These are phyloP conservation scores for Spathaspora sp. DNA, from an alignment of 805 yeast species.

Conservation along the genomic window DNA sequence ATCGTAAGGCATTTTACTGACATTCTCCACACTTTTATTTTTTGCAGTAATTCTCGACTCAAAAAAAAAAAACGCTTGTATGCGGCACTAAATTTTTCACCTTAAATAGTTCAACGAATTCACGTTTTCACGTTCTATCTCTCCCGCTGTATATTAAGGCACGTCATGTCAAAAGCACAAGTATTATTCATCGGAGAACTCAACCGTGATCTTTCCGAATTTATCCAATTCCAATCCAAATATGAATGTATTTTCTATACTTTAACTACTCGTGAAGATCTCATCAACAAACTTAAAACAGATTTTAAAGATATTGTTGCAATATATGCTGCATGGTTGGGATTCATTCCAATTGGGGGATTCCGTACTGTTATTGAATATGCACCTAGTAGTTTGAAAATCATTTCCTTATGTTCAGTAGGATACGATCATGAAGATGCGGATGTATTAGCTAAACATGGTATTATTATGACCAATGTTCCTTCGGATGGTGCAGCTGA, in stretches of 20 bases:
- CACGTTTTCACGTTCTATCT: background rate
- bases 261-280: conserved; percentile 39
- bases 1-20: background rate
- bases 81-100: background rate
- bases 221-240: conserved; percentile 32
- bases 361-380: conserved; percentile 38
- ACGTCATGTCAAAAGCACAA: conserved; percentile 21
- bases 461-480: conserved; percentile 58
- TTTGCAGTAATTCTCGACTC: background rate
- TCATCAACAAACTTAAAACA: conserved; percentile 36
- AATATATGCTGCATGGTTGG: conserved; percentile 60
- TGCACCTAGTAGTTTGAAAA: conserved; percentile 44
- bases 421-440: conserved; percentile 54
- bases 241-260: conserved; percentile 38
- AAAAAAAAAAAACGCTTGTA: background rate
- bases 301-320: conserved; percentile 44
- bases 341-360: conserved; percentile 51
- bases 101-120: background rate
- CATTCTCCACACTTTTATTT: background rate
- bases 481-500: conserved; percentile 53
- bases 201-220: conserved; percentile 45
- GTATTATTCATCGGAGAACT: conserved; percentile 52
- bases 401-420: conserved; percentile 53
- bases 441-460: conserved; percentile 32
- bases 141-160: background rate